A percentile compares a stretch with the other conserved stretches of the same genome.
These are phyloP conservation scores for Copromyces sp. DNA, from an alignment of 495 filamentous ascomycete genomes.

Conservation along the genomic window DNA sequence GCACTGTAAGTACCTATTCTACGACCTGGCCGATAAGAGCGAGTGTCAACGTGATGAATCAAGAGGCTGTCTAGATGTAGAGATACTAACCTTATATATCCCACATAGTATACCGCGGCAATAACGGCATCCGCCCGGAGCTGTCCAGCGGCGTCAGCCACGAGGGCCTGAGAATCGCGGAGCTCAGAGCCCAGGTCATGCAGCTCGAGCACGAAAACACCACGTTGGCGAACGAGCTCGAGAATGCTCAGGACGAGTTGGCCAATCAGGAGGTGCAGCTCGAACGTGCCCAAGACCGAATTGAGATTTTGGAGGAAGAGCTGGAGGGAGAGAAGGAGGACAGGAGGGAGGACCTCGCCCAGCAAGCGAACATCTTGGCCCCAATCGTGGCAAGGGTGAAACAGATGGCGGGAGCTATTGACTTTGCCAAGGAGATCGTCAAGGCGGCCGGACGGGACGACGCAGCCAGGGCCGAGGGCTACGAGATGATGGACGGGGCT, in stretches of 20 bases:
- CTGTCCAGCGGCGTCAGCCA: neutral
- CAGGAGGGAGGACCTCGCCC: neutral
- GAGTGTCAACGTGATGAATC: neutral
- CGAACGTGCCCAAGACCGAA: neutral
- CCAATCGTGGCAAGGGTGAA: neutral
- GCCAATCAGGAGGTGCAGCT: neutral
- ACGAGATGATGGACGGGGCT: neutral
- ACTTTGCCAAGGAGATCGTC: neutral
- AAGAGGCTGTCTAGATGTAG: neutral
- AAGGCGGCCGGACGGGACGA: neutral
- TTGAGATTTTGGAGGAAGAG: neutral
- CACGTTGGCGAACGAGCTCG: neutral
- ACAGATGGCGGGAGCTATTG: neutral
- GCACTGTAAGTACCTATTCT: neutral
- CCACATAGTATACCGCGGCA: neutral
- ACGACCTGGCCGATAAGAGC: neutral
- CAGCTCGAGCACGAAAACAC: neutral
- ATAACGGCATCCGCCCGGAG: neutral
- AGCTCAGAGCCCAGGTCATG: neutral
- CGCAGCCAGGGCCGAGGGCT: neutral
- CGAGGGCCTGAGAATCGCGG: neutral
- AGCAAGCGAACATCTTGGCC: neutral
- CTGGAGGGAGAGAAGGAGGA: neutral
- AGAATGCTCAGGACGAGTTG: neutral
- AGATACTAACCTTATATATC: neutral